These are phyloP conservation scores for Fusarium agapanthi DNA, from an alignment of 2,329 filamentous ascomycete genomes.

Conservation along the genomic window DNA sequence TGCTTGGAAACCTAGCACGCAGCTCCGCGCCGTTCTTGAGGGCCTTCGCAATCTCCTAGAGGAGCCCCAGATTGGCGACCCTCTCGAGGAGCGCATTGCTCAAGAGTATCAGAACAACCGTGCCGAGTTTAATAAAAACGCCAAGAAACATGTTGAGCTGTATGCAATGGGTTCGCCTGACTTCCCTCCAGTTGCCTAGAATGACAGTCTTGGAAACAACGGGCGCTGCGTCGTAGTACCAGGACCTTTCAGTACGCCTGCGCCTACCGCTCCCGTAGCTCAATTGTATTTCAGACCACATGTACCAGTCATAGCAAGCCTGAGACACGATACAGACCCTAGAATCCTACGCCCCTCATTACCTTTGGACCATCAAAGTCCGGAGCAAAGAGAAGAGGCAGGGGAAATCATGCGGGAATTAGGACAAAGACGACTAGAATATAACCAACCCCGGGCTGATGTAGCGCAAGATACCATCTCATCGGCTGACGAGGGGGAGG, in stretches of 20 bases:
- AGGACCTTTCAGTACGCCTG: neutral
- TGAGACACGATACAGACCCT: neutral
- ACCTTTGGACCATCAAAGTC: neutral
- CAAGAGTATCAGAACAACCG: constrained; percentile 80
- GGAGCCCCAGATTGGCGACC: constrained; percentile 88
- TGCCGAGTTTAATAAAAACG: constrained; percentile 76
- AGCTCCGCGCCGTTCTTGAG: constrained; percentile 78
- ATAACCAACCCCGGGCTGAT: neutral
- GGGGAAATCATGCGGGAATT: neutral
- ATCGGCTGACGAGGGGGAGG: neutral
- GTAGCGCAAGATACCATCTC: neutral
- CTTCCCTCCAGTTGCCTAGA: constrained; percentile 45
- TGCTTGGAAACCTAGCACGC: constrained; percentile 90
- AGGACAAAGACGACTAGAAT: neutral
- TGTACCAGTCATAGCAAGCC: neutral
- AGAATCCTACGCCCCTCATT: no score
- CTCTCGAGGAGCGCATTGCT: constrained; percentile 85
- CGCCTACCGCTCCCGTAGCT: neutral
- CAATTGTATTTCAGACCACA: neutral
- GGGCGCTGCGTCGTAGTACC: neutral
- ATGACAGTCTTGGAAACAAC: neutral
- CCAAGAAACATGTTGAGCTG: constrained; percentile 75
- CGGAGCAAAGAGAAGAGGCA: neutral
- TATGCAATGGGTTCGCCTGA: constrained; percentile 66
- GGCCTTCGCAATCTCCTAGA: constrained; percentile 77